Evolutionary conservation across 208 protist species (phyloP).

Genomic region (Wallacemonas sp.): DNA sequence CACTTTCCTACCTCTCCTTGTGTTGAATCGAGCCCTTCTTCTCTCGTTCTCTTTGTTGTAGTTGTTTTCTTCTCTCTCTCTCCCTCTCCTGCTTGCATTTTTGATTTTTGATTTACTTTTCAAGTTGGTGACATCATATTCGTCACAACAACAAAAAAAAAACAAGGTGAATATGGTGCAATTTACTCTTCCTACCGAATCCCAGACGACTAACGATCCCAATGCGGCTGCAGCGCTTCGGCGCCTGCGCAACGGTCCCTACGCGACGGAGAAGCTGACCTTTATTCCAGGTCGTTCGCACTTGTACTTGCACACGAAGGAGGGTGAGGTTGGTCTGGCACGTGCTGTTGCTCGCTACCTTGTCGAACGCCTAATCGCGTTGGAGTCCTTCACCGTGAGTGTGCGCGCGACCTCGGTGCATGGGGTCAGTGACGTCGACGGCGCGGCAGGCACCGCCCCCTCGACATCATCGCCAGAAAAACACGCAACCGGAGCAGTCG

Average conservation of each 20-base stretch:
- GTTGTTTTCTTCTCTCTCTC: conserved; percentile 5
- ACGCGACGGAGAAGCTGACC: background rate
- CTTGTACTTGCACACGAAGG: background rate
- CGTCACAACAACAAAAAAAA: too few relatives aligned
- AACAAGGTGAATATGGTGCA: background rate
- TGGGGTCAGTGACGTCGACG: too few relatives aligned
- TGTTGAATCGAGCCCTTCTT: too few relatives aligned
- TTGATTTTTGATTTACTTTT: too few relatives aligned
- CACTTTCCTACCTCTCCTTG: too few relatives aligned
- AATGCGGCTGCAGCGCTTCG: background rate
- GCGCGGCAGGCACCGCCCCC: too few relatives aligned
- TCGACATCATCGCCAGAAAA: too few relatives aligned
- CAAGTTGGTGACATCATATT: too few relatives aligned
- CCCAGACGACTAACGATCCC: background rate
- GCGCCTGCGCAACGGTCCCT: background rate
- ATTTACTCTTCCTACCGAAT: background rate
- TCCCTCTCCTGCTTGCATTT: conserved; percentile 5
- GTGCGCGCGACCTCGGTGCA: background rate
- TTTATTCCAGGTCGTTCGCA: background rate
- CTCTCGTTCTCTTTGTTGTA: conserved; percentile 1
- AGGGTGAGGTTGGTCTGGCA: background rate
- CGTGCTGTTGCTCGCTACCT: conserved; percentile 1
- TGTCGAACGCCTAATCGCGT: conserved; percentile 9
- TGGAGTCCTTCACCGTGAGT: background rate
- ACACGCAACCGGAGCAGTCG: too few relatives aligned